Percentiles rank a stretch among this genome's conserved stretches.
These are phyloP conservation scores for Scedosporium boydii DNA, from an alignment of 2,329 filamentous ascomycete genomes.

Conservation along the genomic window DNA sequence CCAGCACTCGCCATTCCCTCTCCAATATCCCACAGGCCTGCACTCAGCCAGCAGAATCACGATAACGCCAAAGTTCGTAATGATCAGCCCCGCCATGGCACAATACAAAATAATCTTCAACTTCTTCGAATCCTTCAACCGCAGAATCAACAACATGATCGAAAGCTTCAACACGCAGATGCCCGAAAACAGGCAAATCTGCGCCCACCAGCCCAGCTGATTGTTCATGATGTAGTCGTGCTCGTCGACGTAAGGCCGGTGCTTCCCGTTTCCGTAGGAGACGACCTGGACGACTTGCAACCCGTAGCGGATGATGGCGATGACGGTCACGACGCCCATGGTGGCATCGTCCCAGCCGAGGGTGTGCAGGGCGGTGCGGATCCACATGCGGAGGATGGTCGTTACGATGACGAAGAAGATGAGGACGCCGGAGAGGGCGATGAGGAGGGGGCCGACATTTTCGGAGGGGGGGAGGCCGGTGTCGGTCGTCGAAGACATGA, in stretches of 20 bases:
- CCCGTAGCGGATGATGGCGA: slow-evolving; percentile 20
- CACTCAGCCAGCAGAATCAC: slow-evolving; percentile 24
- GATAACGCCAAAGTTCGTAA: slow-evolving; percentile 21
- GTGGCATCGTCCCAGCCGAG: slow-evolving; percentile 28
- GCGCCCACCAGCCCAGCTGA: slow-evolving; percentile 28
- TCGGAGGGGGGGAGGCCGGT: slow-evolving; percentile 22
- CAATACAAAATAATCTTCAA: slow-evolving; percentile 21
- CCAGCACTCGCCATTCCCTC: slow-evolving; percentile 19
- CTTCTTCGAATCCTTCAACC: slow-evolving; percentile 26
- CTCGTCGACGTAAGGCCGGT: slow-evolving; percentile 22
- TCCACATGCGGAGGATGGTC: slow-evolving; percentile 21
- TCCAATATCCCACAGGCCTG: slow-evolving; percentile 22
- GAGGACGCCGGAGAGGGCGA: slow-evolving; percentile 22
- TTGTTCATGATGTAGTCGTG: slow-evolving; percentile 24
- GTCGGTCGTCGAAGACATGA: not conserved
- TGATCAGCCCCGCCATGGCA: slow-evolving; percentile 20
- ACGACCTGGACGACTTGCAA: slow-evolving; percentile 22
- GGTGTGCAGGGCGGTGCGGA: slow-evolving; percentile 17
- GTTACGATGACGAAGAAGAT: slow-evolving; percentile 21
- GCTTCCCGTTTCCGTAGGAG: slow-evolving; percentile 26
- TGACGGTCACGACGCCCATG: slow-evolving; percentile 19
- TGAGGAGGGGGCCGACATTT: slow-evolving; percentile 22
- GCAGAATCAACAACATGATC: slow-evolving; percentile 29
- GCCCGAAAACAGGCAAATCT: slow-evolving; percentile 28
- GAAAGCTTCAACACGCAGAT: slow-evolving; percentile 31